Percentiles rank a stretch among this genome's conserved stretches.
phyloP scores from a whole-genome alignment of 106 monocot genomes.

The Dioscorea zingiberensis region DNA sequence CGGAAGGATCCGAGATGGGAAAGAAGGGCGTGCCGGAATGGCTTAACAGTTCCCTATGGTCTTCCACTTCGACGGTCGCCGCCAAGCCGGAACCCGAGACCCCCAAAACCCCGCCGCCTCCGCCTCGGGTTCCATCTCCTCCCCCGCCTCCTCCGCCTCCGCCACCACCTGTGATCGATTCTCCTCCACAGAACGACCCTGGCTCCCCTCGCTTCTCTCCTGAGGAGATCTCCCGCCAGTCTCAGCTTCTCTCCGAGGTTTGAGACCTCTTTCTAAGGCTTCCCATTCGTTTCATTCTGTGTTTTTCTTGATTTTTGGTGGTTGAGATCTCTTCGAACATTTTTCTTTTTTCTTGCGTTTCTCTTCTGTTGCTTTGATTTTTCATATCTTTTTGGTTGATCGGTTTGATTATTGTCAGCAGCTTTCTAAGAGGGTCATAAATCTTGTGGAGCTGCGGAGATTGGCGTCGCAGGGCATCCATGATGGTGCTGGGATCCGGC shows the following conservation, averaged over 20 bases:
- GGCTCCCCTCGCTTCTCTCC: conserved; percentile 26
- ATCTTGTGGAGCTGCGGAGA: conserved; percentile 57
- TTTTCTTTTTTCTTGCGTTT: neutral
- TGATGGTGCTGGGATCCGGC: conserved; percentile 64
- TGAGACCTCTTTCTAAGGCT: neutral
- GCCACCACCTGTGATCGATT: neutral
- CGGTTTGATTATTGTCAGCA: conserved; percentile 12
- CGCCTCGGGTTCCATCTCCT: conserved; percentile 7
- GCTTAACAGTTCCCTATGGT: conserved; percentile 76
- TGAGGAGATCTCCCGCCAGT: conserved; percentile 69
- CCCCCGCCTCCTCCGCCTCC: conserved; percentile 22
- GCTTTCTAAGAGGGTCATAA: conserved; percentile 70
- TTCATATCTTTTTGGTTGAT: neutral
- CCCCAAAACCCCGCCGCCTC: conserved; percentile 2
- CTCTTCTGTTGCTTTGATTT: neutral
- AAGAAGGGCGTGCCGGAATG: conserved; percentile 73
- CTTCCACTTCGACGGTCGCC: conserved; percentile 14
- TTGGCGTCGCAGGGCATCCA: conserved; percentile 72
- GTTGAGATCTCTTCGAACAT: no score
- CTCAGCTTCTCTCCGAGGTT: conserved; percentile 67
- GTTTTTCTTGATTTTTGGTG: neutral
- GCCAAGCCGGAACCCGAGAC: conserved; percentile 5
- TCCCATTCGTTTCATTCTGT: neutral
- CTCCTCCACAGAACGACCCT: conserved; percentile 3
- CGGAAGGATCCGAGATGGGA: conserved; percentile 25